A percentile compares a stretch with the other conserved stretches of the same genome.
Evolutionary conservation across 2,329 filamentous ascomycete species (phyloP).

Genomic region (Colletotrichum musicola): DNA sequence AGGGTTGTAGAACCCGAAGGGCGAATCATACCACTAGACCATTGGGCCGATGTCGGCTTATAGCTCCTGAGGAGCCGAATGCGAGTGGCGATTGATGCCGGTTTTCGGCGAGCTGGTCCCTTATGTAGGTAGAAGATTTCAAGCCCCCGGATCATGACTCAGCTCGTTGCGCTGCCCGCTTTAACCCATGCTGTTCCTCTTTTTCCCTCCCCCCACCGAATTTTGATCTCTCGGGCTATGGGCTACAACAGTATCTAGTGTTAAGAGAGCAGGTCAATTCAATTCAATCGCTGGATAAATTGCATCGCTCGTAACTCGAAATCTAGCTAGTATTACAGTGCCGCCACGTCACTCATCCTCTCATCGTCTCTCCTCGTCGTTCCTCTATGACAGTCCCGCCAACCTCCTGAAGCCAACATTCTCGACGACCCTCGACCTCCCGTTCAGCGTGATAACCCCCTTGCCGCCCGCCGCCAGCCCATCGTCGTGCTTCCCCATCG

Average conservation of each 20-base stretch:
- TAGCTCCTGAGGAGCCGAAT: constrained; percentile 20
- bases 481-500: constrained; percentile 54
- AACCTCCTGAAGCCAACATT: constrained; percentile 52
- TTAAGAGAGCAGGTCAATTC: too few species aligned
- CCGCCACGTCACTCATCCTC: not conserved
- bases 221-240: too few species aligned
- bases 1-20: constrained; percentile 29
- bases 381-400: constrained; percentile 42
- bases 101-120: not conserved
- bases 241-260: too few species aligned
- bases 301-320: not conserved
- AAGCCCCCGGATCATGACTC: too few species aligned
- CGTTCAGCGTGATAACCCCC: constrained; percentile 49
- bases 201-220: too few species aligned
- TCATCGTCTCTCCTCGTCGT: not conserved
- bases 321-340: not conserved
- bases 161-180: too few species aligned
- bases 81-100: not conserved
- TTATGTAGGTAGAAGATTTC: too few species aligned
- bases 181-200: too few species aligned
- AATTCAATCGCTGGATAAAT: too few species aligned
- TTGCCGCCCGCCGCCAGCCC: constrained; percentile 43
- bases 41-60: constrained; percentile 21
- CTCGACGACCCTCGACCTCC: constrained; percentile 51
- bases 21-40: constrained; percentile 39